These are phyloP conservation scores for Fusarium falciforme DNA, from an alignment of 2,329 filamentous ascomycete genomes.

Conservation along the genomic window DNA sequence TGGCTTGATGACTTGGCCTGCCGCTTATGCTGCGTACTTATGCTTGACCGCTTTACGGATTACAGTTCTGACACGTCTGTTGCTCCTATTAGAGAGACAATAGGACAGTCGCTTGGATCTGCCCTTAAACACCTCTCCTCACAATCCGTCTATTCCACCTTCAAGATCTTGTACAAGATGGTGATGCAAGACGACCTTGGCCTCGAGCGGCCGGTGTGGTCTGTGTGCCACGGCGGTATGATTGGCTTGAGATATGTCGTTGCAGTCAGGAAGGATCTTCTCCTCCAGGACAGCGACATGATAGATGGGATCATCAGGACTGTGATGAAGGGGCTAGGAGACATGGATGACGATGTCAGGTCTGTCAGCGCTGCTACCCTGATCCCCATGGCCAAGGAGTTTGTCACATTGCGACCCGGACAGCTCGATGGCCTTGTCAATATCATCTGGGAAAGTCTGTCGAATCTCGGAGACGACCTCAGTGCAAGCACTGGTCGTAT, in stretches of 20 bases:
- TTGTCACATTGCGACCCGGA: slow-evolving; percentile 84
- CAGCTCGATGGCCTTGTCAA: slow-evolving; percentile 86
- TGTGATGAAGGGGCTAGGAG: slow-evolving; percentile 93
- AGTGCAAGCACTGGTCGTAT: slow-evolving; percentile 98
- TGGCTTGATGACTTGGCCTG: slow-evolving; percentile 98
- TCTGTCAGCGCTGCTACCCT: slow-evolving; percentile 97
- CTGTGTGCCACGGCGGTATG: slow-evolving; percentile 98
- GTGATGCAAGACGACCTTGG: slow-evolving; percentile 90
- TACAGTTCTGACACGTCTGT: slow-evolving; percentile 98
- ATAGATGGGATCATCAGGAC: slow-evolving; percentile 93
- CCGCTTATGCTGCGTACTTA: slow-evolving; percentile 92
- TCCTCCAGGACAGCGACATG: slow-evolving; percentile 84
- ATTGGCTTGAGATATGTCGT: slow-evolving; percentile 95
- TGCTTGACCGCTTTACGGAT: slow-evolving; percentile 97
- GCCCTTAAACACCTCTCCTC: slow-evolving; percentile 85
- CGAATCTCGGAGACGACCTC: slow-evolving; percentile 95
- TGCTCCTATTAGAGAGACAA: slow-evolving; percentile 93
- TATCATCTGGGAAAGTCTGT: slow-evolving; percentile 97
- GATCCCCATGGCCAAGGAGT: slow-evolving; percentile 95
- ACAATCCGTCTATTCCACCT: slow-evolving; percentile 84
- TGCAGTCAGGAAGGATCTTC: slow-evolving; percentile 90
- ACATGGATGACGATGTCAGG: slow-evolving; percentile 94
- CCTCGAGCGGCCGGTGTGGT: slow-evolving; percentile 83
- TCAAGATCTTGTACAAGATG: slow-evolving; percentile 85
- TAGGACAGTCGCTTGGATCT: slow-evolving; percentile 92